Percentiles rank a stretch among this genome's conserved stretches.
Conservation (phyloP, 148 eudicot species). For the Heliosperma pusillum region DNA sequence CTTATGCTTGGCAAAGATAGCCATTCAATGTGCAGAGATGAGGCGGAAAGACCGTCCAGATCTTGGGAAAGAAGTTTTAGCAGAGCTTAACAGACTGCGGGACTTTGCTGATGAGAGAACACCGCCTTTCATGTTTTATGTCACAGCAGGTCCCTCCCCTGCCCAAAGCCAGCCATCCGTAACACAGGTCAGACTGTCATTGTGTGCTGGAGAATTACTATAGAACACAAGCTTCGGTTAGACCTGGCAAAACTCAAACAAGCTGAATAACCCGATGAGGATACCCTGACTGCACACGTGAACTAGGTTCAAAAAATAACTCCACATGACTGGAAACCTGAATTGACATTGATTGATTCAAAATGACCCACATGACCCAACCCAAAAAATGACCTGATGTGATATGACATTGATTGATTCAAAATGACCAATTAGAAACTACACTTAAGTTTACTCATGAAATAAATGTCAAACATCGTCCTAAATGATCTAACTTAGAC, state of each 20-base stretch:
- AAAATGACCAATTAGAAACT: background rate
- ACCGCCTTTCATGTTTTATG: slow-evolving; percentile 31
- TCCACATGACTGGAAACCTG: background rate
- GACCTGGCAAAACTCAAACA: background rate
- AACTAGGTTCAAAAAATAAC: background rate
- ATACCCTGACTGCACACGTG: background rate
- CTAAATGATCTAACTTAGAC: background rate
- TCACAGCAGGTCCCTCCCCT: slow-evolving; percentile 24
- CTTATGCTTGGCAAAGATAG: slow-evolving; percentile 44
- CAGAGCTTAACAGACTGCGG: slow-evolving; percentile 48
- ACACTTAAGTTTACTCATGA: background rate
- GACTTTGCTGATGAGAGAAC: slow-evolving; percentile 48
- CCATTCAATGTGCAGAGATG: slow-evolving; percentile 52
- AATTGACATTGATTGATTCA: too few species aligned
- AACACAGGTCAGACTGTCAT: slow-evolving; percentile 44
- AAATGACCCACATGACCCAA: too few species aligned
- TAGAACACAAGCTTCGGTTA: background rate
- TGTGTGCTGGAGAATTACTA: background rate
- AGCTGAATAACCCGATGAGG: background rate
- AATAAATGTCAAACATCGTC: background rate
- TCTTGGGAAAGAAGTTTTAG: slow-evolving; percentile 55
- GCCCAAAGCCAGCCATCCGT: slow-evolving; percentile 27
- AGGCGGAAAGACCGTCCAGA: slow-evolving; percentile 66
- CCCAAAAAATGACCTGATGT: too few species aligned
- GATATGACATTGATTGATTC: too few species aligned